Conservation (phyloP, 257 asterid genomes). For the Lavandula angustifolia region DNA sequence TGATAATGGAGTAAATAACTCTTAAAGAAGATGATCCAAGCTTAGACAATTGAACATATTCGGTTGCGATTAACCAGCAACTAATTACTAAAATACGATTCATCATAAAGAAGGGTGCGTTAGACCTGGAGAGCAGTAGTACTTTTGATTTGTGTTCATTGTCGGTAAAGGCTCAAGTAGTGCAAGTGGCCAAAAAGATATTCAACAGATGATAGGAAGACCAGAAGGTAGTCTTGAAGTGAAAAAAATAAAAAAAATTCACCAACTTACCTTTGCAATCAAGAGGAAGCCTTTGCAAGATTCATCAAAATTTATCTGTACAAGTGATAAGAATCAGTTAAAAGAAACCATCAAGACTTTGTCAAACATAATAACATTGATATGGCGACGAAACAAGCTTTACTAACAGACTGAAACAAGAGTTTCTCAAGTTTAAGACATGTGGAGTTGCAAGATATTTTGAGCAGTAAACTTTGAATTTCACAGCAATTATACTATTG, state of each 20-base stretch:
- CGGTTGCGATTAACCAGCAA: conserved; percentile 9
- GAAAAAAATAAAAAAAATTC: background rate
- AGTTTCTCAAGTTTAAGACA: no score
- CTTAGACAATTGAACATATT: background rate
- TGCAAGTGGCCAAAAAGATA: background rate
- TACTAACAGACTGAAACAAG: no score
- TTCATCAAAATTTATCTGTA: conserved; percentile 95
- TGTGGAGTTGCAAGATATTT: no score
- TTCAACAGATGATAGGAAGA: background rate
- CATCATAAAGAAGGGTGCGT: no score
- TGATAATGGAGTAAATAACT: conserved; percentile 4
- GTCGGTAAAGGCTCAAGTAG: background rate
- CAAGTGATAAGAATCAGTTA: conserved; percentile 29
- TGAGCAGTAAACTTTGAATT: background rate
- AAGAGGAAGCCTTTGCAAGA: conserved; percentile 98
- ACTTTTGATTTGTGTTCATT: no score
- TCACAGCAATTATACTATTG: background rate
- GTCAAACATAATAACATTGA: background rate
- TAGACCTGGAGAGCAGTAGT: no score
- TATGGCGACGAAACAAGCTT: no score
- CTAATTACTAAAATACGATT: background rate
- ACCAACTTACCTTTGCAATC: conserved; percentile 78
- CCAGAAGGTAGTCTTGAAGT: background rate
- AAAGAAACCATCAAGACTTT: conserved; percentile 31
- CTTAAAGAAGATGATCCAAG: conserved; percentile 11